Evolutionary conservation across 2,329 filamentous ascomycete species (phyloP).

Genomic region (Cercospora sesami): DNA sequence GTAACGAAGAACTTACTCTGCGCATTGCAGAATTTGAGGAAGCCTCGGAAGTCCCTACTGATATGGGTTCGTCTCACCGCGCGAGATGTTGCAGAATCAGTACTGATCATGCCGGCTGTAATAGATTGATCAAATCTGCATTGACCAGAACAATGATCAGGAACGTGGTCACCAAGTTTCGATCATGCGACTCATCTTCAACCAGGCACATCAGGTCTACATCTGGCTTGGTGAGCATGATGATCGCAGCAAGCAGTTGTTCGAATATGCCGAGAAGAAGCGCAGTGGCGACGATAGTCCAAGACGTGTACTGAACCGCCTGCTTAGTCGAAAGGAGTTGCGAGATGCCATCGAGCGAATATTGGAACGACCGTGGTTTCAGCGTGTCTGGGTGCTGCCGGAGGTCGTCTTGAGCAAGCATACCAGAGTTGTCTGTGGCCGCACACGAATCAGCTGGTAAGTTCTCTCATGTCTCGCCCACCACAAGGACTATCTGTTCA

Average conservation of each 20-base stretch:
- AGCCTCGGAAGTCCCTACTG: slow-evolving; percentile 30
- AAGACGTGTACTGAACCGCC: slow-evolving; percentile 23
- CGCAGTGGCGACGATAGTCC: slow-evolving; percentile 24
- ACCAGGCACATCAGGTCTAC: slow-evolving; percentile 29
- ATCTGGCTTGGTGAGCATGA: slow-evolving; percentile 36
- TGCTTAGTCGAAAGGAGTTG: slow-evolving; percentile 30
- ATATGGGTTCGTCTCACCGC: slow-evolving; percentile 32
- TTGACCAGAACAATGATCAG: slow-evolving; percentile 37
- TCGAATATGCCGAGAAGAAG: slow-evolving; percentile 34
- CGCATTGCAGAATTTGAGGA: slow-evolving; percentile 31
- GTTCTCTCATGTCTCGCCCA: background rate
- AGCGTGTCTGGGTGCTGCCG: slow-evolving; percentile 35
- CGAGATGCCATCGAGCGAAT: slow-evolving; percentile 35
- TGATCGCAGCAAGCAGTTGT: slow-evolving; percentile 32
- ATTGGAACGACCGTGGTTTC: slow-evolving; percentile 35
- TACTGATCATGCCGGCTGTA: background rate
- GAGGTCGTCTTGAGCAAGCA: slow-evolving; percentile 31
- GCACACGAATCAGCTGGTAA: slow-evolving; percentile 26
- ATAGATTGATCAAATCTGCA: slow-evolving; percentile 35
- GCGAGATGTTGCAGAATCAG: background rate
- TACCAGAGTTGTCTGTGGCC: slow-evolving; percentile 28
- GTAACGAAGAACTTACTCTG: slow-evolving; percentile 35
- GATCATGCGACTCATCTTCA: slow-evolving; percentile 42
- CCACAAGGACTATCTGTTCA: background rate
- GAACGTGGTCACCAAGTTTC: slow-evolving; percentile 40